A percentile compares a stretch with the other conserved stretches of the same genome.
Conservation (phyloP, 1,139 yeast genomes). For the Suhomyces anneliseae region DNA sequence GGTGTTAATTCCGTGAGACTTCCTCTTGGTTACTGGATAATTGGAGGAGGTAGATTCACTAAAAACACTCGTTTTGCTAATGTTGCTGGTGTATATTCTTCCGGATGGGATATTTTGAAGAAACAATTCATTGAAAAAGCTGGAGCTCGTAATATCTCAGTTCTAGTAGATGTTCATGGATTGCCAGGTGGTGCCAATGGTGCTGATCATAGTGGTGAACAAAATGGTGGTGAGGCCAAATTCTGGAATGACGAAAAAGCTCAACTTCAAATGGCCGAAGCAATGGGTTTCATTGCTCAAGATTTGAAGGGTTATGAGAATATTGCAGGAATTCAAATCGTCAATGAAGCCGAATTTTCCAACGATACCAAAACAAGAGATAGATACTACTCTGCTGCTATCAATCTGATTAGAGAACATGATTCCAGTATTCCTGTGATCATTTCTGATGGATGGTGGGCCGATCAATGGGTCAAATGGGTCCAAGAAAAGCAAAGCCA, state of each 20-base stretch:
- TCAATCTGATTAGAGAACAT: conserved; percentile 55
- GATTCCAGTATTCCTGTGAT: conserved; percentile 66
- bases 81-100: conserved; percentile 53
- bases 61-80: conserved; percentile 61
- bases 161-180: conserved; percentile 83
- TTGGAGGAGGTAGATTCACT: conserved; percentile 61
- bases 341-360: conserved; percentile 77
- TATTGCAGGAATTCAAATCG: conserved; percentile 77
- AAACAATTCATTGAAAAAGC: conserved; percentile 56
- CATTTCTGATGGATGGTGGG: conserved; percentile 95
- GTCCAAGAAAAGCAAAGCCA: conserved; percentile 44
- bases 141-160: conserved; percentile 57
- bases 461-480: conserved; percentile 77
- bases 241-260: conserved; percentile 56
- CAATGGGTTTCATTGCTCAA: conserved; percentile 59
- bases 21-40: conserved; percentile 91
- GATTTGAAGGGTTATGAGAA: conserved; percentile 63
- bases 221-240: conserved; percentile 51
- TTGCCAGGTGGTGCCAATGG: conserved; percentile 92
- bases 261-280: conserved; percentile 49
- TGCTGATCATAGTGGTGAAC: conserved; percentile 78
- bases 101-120: conserved; percentile 69
- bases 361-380: conserved; percentile 51
- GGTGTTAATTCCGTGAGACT: conserved; percentile 78
- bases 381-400: conserved; percentile 68